Conservation (phyloP, 1,284 basidiomycete genomes). For the Veloporphyrellus conicus region DNA sequence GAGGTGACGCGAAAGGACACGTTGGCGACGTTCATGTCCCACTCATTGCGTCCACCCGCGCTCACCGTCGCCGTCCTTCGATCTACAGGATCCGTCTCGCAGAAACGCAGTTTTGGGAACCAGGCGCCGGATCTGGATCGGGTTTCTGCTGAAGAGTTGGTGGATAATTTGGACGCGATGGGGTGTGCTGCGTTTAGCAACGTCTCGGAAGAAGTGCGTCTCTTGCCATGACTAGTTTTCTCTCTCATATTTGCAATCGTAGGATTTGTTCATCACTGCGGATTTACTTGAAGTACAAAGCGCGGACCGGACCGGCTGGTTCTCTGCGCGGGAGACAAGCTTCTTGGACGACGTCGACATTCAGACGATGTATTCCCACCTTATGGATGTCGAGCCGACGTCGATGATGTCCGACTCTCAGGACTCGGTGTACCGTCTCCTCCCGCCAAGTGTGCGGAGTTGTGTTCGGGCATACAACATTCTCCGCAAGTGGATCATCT, state of each 20-base stretch:
- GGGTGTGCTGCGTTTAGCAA: conserved; percentile 67
- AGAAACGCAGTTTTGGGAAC: conserved; percentile 44
- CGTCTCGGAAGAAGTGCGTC: conserved; percentile 66
- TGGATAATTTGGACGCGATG: conserved; percentile 72
- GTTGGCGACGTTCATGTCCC: conserved; percentile 46
- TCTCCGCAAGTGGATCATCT: conserved; percentile 71
- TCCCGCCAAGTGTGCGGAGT: conserved; percentile 68
- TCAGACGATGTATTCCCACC: conserved; percentile 67
- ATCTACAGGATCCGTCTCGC: conserved; percentile 26
- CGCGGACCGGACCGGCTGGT: conserved; percentile 74
- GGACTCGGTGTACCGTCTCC: conserved; percentile 64
- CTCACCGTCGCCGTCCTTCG: conserved; percentile 27
- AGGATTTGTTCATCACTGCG: conserved; percentile 71
- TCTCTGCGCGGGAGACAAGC: conserved; percentile 51
- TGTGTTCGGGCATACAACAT: conserved; percentile 70
- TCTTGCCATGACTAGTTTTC: not conserved
- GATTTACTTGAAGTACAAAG: conserved; percentile 77
- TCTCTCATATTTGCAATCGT: no score
- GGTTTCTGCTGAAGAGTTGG: conserved; percentile 62
- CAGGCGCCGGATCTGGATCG: conserved; percentile 65
- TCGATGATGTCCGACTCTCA: conserved; percentile 64
- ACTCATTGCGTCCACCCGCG: conserved; percentile 58
- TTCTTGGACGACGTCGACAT: conserved; percentile 61
- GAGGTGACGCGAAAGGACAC: conserved; percentile 43
- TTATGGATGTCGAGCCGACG: conserved; percentile 68